Conservation (phyloP, 2,329 filamentous ascomycete genomes). For the Fusarium equiseti region DNA sequence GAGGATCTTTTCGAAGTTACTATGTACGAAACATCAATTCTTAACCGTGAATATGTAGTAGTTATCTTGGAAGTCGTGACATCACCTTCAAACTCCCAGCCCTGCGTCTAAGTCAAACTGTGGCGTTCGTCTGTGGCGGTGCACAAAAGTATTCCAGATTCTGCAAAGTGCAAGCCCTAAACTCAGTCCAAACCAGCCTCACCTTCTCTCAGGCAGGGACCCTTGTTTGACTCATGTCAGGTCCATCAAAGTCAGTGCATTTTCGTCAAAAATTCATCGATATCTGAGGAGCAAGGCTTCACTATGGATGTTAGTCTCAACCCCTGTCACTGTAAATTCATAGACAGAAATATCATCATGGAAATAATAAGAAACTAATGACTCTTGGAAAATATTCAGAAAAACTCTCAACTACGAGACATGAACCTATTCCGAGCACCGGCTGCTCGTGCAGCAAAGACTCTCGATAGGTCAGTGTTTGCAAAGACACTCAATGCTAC, state of each 20-base stretch:
- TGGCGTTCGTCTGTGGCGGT: constrained; percentile 46
- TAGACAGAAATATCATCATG: not conserved
- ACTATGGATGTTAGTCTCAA: constrained; percentile 52
- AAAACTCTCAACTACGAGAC: constrained; percentile 51
- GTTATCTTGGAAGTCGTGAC: constrained; percentile 35
- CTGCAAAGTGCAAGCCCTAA: constrained; percentile 41
- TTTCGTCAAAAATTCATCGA: constrained; percentile 39
- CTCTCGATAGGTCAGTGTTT: constrained; percentile 88
- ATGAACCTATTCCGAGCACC: constrained; percentile 81
- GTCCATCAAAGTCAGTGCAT: constrained; percentile 35
- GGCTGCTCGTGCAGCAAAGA: constrained; percentile 79
- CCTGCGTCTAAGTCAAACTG: constrained; percentile 25
- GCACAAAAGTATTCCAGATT: constrained; percentile 9
- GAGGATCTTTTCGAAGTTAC: not conserved
- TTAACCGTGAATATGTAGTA: not conserved
- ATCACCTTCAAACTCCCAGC: constrained; percentile 36
- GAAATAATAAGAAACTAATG: constrained; percentile 12
- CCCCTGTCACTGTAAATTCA: constrained; percentile 9
- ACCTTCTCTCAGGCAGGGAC: constrained; percentile 19
- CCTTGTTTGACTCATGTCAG: constrained; percentile 38
- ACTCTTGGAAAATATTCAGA: constrained; percentile 29
- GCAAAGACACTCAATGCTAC: constrained; percentile 79
- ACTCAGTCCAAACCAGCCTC: constrained; percentile 48
- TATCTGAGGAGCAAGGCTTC: constrained; percentile 39
- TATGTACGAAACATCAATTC: not conserved